Conservation (phyloP, 2,329 filamentous ascomycete species). For the Colletotrichum plurivorum region DNA sequence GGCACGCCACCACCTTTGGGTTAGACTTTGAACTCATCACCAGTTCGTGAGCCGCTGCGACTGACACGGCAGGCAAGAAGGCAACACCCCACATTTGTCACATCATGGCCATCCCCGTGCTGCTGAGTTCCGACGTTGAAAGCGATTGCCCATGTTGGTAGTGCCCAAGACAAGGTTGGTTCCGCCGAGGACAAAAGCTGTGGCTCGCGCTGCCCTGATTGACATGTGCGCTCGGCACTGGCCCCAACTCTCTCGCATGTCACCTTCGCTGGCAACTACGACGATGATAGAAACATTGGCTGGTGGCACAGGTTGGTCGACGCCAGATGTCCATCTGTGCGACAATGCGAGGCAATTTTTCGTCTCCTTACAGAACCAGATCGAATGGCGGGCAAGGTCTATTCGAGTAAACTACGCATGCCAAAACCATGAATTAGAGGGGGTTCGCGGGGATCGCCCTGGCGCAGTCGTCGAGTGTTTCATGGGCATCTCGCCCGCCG, state of each 20-base stretch:
- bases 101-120: neutral
- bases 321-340: neutral
- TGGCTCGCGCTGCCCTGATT: neutral
- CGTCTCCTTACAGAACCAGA: constrained; percentile 4
- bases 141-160: neutral
- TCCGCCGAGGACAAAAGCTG: neutral
- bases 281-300: constrained; percentile 6
- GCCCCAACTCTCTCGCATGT: neutral
- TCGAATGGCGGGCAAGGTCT: constrained; percentile 1
- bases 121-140: neutral
- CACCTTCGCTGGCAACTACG: constrained; percentile 4
- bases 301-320: neutral
- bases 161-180: neutral
- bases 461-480: constrained; percentile 7
- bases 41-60: constrained; percentile 1
- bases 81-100: neutral
- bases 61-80: constrained; percentile 7
- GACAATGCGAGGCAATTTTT: neutral
- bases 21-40: constrained; percentile 12
- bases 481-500: constrained; percentile 3
- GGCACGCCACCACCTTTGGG: constrained; percentile 7
- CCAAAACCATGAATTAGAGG: neutral
- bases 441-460: constrained; percentile 14
- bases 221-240: constrained; percentile 15
- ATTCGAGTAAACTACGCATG: neutral